Evolutionary conservation across 768 basidiomycete genomes (phyloP).

Genomic region (Dendrothele bispora): DNA sequence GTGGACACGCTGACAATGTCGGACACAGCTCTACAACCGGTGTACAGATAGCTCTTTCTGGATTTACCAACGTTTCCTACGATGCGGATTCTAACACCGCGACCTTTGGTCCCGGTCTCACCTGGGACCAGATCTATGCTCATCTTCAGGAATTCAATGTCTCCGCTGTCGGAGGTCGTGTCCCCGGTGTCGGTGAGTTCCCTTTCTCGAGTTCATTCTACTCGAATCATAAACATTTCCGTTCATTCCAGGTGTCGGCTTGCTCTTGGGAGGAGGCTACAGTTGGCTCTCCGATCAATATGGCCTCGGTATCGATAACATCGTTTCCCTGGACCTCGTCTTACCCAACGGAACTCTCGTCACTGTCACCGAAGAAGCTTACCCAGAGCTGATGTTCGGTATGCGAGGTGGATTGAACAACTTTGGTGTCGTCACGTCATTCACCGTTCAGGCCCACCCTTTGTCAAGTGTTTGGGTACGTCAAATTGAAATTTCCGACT

Average conservation of each 20-base stretch:
- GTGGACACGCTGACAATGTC: too few species aligned
- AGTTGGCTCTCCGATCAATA: constrained; percentile 42
- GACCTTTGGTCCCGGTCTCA: too few species aligned
- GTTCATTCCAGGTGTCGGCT: neutral
- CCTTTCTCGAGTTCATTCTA: constrained; percentile 40
- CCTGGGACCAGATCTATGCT: constrained; percentile 48
- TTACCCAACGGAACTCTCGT: constrained; percentile 36
- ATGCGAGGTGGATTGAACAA: too few species aligned
- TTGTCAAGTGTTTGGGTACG: constrained; percentile 43
- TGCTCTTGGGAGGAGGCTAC: constrained; percentile 31
- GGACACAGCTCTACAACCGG: too few species aligned
- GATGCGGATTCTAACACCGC: too few species aligned
- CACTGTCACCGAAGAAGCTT: constrained; percentile 25
- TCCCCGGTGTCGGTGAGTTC: constrained; percentile 39
- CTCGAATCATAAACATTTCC: too few species aligned
- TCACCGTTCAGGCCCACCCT: constrained; percentile 36
- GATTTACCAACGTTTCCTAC: too few species aligned
- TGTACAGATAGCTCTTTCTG: too few species aligned
- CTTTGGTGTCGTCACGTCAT: constrained; percentile 44
- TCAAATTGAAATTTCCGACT: neutral
- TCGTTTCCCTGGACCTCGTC: constrained; percentile 37
- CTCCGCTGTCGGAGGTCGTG: constrained; percentile 43
- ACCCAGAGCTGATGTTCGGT: constrained; percentile 39
- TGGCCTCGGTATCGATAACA: too few species aligned
- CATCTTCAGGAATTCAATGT: constrained; percentile 34